These are phyloP conservation scores for Neobulgaria alba DNA, from an alignment of 2,329 filamentous ascomycete genomes.

Conservation along the genomic window DNA sequence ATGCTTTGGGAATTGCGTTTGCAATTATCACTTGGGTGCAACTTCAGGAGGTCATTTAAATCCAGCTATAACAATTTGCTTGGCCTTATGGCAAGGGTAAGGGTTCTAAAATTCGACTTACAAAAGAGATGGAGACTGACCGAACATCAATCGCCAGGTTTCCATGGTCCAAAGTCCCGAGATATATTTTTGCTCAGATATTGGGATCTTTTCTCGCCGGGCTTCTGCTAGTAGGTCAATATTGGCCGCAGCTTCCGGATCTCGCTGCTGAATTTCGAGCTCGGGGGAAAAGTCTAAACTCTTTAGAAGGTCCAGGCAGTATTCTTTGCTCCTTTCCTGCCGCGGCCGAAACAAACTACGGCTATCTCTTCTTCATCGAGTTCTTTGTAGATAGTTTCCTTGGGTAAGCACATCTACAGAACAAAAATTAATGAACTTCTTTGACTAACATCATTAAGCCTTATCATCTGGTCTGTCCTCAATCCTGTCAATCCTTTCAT, in stretches of 20 bases:
- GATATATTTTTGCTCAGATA: conserved; percentile 48
- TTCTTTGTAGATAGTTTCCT: conserved; percentile 51
- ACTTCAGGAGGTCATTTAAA: conserved; percentile 49
- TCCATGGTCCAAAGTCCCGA: conserved; percentile 47
- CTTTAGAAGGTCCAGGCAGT: conserved; percentile 42
- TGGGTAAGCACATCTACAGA: conserved; percentile 14
- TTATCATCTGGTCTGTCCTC: conserved; percentile 49
- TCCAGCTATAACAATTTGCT: conserved; percentile 39
- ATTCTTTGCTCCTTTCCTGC: conserved; percentile 47
- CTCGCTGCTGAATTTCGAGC: conserved; percentile 27
- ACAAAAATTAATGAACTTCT: background rate
- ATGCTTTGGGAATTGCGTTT: conserved; percentile 48
- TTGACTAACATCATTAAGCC: conserved; percentile 20
- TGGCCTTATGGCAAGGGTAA: conserved; percentile 43
- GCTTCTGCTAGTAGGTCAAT: conserved; percentile 46
- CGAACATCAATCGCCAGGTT: conserved; percentile 33
- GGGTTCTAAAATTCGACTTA: background rate
- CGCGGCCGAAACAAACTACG: conserved; percentile 41
- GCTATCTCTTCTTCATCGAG: conserved; percentile 49
- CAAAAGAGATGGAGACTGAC: conserved; percentile 1
- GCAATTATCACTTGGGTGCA: conserved; percentile 48
- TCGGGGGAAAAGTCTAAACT: conserved; percentile 32
- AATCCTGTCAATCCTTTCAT: conserved; percentile 53
- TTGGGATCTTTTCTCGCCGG: conserved; percentile 48
- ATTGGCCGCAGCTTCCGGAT: conserved; percentile 42